Conservation (phyloP, 176 grass and related monocot genomes). For the Oryza glaberrima region DNA sequence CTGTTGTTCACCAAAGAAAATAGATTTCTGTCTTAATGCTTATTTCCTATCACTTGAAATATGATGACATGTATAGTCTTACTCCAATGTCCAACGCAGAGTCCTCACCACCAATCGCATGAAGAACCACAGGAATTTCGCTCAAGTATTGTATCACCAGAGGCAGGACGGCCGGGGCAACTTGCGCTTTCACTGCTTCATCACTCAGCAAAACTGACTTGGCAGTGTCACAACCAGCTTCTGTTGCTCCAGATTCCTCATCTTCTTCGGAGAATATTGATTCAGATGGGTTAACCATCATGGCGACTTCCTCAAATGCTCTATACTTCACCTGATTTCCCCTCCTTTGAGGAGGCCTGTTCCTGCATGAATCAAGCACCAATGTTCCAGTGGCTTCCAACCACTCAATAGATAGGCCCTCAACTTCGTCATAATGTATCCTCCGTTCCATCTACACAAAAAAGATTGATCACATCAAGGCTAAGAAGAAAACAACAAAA, state of each 20-base stretch:
- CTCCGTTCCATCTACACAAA: conserved; percentile 77
- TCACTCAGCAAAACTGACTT: conserved; percentile 40
- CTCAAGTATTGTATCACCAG: conserved; percentile 72
- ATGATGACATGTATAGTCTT: conserved; percentile 71
- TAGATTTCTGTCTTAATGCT: conserved; percentile 20
- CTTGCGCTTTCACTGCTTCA: conserved; percentile 36
- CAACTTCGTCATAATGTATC: conserved; percentile 94
- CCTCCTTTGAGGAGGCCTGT: conserved; percentile 52
- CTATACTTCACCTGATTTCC: conserved; percentile 53
- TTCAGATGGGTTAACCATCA: conserved; percentile 75
- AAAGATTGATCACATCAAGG: conserved; percentile 37
- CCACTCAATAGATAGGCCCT: conserved; percentile 78
- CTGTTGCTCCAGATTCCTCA: conserved; percentile 39
- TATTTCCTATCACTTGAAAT: conserved; percentile 58
- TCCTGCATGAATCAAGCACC: conserved; percentile 72
- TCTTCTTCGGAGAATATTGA: conserved; percentile 42
- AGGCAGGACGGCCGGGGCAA: conserved; percentile 65
- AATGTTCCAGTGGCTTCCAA: conserved; percentile 79
- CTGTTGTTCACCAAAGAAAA: conserved; percentile 25
- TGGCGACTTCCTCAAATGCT: conserved; percentile 69
- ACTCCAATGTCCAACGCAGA: conserved; percentile 70
- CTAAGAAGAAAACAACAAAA: background rate
- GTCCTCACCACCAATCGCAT: conserved; percentile 76
- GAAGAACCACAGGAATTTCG: conserved; percentile 76
- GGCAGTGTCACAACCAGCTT: conserved; percentile 14